These are phyloP conservation scores for Amanita exitialis DNA, from an alignment of 768 basidiomycete genomes.

Conservation along the genomic window DNA sequence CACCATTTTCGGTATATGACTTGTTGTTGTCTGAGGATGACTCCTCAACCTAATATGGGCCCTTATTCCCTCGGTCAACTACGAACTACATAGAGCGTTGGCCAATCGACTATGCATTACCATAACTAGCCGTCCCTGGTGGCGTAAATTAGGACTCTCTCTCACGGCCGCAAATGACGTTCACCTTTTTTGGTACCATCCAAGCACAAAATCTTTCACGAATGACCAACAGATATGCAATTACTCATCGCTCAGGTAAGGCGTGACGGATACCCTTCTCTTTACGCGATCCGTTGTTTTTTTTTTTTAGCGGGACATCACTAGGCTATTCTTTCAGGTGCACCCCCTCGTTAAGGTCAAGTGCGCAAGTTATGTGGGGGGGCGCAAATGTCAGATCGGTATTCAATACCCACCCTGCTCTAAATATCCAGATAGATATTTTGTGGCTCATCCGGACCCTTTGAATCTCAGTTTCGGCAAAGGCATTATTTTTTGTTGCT, in stretches of 20 bases:
- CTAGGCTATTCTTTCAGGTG: constrained; percentile 44
- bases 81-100: constrained; percentile 42
- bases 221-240: constrained; percentile 64
- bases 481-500: too few species aligned
- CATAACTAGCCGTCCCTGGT: constrained; percentile 58
- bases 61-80: constrained; percentile 28
- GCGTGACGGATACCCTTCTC: constrained; percentile 53
- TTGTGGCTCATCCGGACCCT: too few species aligned
- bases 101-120: constrained; percentile 48
- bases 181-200: constrained; percentile 64
- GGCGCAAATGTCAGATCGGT: too few species aligned
- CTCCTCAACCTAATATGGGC: constrained; percentile 77
- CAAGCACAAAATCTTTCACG: constrained; percentile 54
- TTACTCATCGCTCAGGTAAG: constrained; percentile 55
- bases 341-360: too few species aligned
- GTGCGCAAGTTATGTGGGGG: too few species aligned
- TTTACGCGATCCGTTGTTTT: constrained; percentile 31
- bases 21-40: constrained; percentile 48
- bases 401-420: too few species aligned
- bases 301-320: constrained; percentile 51
- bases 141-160: neutral
- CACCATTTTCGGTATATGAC: neutral
- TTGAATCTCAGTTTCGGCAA: too few species aligned
- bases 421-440: too few species aligned
- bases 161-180: constrained; percentile 1